A percentile compares a stretch with the other conserved stretches of the same genome.
phyloP scores from a whole-genome alignment of 495 filamentous ascomycete species.

The Xylaria sp. region DNA sequence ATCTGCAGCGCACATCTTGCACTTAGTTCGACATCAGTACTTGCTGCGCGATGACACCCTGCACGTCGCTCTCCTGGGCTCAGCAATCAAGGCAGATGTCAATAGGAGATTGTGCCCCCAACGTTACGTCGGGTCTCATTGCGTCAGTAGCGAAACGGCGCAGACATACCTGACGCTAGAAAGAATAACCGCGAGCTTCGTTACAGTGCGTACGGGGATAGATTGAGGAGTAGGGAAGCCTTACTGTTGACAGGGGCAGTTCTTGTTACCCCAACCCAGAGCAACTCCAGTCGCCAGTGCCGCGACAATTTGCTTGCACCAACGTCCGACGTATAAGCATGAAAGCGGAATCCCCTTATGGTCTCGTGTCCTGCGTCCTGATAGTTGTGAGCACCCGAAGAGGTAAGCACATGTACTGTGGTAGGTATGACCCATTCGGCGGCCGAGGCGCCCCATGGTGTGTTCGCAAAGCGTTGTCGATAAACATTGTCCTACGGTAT shows the following conservation, averaged over 20 bases:
- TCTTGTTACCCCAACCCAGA: conserved; percentile 27
- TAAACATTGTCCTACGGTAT: neutral
- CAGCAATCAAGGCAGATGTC: neutral
- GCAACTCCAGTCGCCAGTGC: conserved; percentile 9
- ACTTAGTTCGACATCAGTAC: neutral
- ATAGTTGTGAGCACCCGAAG: neutral
- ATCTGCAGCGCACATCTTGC: neutral
- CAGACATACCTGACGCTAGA: conserved; percentile 18
- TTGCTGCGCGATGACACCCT: conserved; percentile 9
- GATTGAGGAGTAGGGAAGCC: neutral
- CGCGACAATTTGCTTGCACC: conserved; percentile 1
- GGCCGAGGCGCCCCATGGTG: conserved; percentile 23
- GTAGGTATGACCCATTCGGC: conserved; percentile 20
- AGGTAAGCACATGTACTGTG: neutral
- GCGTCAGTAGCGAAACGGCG: conserved; percentile 24
- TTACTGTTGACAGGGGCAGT: conserved; percentile 11
- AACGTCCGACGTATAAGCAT: neutral
- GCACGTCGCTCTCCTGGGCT: conserved; percentile 15
- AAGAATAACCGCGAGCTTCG: neutral
- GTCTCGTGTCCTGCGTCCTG: neutral
- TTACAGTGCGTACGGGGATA: neutral
- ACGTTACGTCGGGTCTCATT: conserved; percentile 27
- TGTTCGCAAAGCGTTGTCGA: conserved; percentile 21
- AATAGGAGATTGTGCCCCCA: conserved; percentile 2
- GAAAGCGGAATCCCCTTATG: neutral